Base-by-base conservation (phyloP, 2,329 filamentous ascomycete species). In the Sporothrix euskadiensis region DNA sequence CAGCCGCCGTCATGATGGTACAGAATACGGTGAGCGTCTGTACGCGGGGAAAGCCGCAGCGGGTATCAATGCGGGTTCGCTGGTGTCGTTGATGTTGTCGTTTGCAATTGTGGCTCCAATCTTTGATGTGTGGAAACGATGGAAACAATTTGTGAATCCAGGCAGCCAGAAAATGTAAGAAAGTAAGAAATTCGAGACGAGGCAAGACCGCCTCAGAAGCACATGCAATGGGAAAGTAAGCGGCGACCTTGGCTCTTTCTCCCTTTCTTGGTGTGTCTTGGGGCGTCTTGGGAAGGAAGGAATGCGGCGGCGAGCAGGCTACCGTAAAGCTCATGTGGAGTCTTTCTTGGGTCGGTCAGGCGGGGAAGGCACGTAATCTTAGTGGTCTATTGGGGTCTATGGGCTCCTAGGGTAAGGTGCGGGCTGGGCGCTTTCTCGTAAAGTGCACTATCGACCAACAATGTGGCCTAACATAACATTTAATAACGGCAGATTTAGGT, bases 321-420 rank as follows among this genome's bases (percentile, higher is more conserved):
- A 41, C 56, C 35, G 35, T 44, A 22, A 63, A 65, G 59, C 59
- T 65, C 59, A 44, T 65, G 59, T 65, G 59, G 59, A 35, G 59
- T 26, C 59, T 10, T 44, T 9, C 44, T 19, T 44, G 41, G 3
- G 59, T 41, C 19, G 59, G 59, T 63, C 35, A 63, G 59, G 59
- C 59, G 59, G 59, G 59, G 59, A 44, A 57, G 54, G 54, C 54
- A 32, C 54, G 26, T 10, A 5, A 16, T 32, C 14, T 30, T 57
- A 57, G 54, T 57, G 26, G 26, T 44, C 12, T 30, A 26, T 26
- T 26, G 26, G 26, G 26, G 26, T 32, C 12, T 30, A 1, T 10
- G 10, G 26, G 10, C 54, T 12, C 30, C 32, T 32, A 14, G 54
- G 9, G 54, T 6, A 63, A 63, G 57, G 32, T 35, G 57, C 30